These are phyloP conservation scores for Elsinoe ampelina DNA, from an alignment of 2,329 filamentous ascomycete genomes.

Conservation along the genomic window DNA sequence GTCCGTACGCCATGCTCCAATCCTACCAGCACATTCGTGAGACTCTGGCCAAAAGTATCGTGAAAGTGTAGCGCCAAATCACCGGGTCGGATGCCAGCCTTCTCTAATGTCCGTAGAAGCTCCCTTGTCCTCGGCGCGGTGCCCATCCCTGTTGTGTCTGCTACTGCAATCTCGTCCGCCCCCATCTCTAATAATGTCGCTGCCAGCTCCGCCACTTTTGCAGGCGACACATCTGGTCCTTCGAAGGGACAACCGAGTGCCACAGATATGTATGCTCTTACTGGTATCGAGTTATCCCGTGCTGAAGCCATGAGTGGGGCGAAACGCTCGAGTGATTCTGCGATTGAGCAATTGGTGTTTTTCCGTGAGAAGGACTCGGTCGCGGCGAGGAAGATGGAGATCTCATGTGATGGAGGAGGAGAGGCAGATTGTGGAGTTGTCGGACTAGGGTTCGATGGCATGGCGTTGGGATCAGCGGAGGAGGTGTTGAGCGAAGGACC, in stretches of 20 bases:
- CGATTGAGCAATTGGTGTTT: slow-evolving; percentile 75
- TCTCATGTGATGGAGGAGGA: slow-evolving; percentile 43
- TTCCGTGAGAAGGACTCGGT: slow-evolving; percentile 71
- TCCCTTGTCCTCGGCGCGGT: slow-evolving; percentile 61
- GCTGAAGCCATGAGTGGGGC: slow-evolving; percentile 59
- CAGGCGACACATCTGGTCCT: slow-evolving; percentile 51
- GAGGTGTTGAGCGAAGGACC: slow-evolving; percentile 36
- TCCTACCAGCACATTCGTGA: slow-evolving; percentile 71
- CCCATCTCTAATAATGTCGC: slow-evolving; percentile 68
- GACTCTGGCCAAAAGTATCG: slow-evolving; percentile 76
- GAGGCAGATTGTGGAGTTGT: slow-evolving; percentile 51
- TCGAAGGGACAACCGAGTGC: slow-evolving; percentile 73
- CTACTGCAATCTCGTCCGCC: slow-evolving; percentile 81
- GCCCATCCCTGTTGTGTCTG: slow-evolving; percentile 86
- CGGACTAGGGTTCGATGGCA: slow-evolving; percentile 29
- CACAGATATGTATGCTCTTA: slow-evolving; percentile 72
- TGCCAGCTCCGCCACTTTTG: slow-evolving; percentile 54
- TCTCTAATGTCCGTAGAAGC: slow-evolving; percentile 54
- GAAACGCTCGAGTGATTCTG: slow-evolving; percentile 63
- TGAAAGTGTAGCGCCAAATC: slow-evolving; percentile 80
- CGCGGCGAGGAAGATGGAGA: slow-evolving; percentile 73
- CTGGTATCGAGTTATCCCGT: slow-evolving; percentile 55
- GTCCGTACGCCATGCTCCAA: slow-evolving; percentile 68
- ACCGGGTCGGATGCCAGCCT: slow-evolving; percentile 58
- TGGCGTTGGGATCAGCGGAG: slow-evolving; percentile 33